A percentile compares a stretch with the other conserved stretches of the same genome.
These are phyloP conservation scores for Pseudozyma hubeiensis DNA, from an alignment of 1,284 basidiomycete genomes.

Conservation along the genomic window DNA sequence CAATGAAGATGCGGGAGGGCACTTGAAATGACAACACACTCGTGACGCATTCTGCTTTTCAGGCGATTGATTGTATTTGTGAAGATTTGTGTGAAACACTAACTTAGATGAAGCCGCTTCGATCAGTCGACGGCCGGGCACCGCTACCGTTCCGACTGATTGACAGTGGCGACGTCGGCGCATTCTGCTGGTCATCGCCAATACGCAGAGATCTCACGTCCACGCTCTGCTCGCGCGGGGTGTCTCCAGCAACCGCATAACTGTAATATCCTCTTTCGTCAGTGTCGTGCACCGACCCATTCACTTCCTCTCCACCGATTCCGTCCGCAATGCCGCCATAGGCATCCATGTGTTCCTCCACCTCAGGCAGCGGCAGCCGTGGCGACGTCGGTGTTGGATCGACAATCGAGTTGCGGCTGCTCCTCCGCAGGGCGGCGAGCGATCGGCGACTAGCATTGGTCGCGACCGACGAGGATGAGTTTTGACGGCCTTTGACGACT, in stretches of 20 bases:
- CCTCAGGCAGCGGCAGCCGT: constrained; percentile 15
- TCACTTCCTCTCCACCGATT: not conserved
- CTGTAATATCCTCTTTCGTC: not conserved
- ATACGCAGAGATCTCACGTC: not conserved
- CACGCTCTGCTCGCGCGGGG: not conserved
- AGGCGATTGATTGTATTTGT: not conserved
- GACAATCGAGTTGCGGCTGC: constrained; percentile 14
- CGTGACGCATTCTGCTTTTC: not conserved
- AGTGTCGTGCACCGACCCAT: not conserved
- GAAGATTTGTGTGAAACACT: not conserved
- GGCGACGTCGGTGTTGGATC: constrained; percentile 15
- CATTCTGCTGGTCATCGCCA: not conserved
- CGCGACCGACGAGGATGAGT: constrained; percentile 15
- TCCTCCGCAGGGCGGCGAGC: constrained; percentile 12
- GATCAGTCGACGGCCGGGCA: constrained; percentile 19
- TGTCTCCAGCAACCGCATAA: not conserved
- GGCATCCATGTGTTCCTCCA: constrained; percentile 11
- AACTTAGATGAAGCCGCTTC: constrained; percentile 22
- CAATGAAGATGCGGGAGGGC: not conserved
- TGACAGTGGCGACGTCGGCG: not conserved
- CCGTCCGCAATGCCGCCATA: constrained; percentile 8
- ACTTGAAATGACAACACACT: not conserved
- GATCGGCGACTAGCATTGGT: constrained; percentile 20
- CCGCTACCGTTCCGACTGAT: not conserved
- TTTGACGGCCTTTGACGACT: constrained; percentile 20